Evolutionary conservation across 2,329 filamentous ascomycete species (phyloP).

Genomic region (Penicillium sp.): DNA sequence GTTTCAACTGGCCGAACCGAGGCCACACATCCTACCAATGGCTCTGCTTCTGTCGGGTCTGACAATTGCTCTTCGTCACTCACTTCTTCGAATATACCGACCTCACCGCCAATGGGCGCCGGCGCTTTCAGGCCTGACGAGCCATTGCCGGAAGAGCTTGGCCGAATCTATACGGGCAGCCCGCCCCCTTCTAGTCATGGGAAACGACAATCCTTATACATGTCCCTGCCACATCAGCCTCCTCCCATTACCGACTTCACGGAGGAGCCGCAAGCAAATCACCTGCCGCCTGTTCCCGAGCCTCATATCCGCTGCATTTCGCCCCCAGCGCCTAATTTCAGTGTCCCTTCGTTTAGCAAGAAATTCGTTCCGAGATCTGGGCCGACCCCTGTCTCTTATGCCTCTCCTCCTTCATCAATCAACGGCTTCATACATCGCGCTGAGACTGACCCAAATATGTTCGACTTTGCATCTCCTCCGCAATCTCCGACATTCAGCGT

Average conservation of each 20-base stretch:
- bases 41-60: constrained; percentile 4
- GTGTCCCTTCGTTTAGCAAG: constrained; percentile 42
- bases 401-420: constrained; percentile 17
- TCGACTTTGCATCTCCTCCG: constrained; percentile 30
- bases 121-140: constrained; percentile 15
- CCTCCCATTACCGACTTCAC: constrained; percentile 11
- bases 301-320: constrained; percentile 30
- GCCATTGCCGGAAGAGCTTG: constrained; percentile 11
- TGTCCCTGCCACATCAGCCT: constrained; percentile 5
- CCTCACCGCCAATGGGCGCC: constrained; percentile 15
- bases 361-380: constrained; percentile 31
- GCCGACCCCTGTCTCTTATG: constrained; percentile 11
- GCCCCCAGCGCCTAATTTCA: constrained; percentile 42
- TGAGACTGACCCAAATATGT: constrained; percentile 19
- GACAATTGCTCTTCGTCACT: constrained; percentile 19
- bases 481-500: constrained; percentile 33
- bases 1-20: constrained; percentile 30
- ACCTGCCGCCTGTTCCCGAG: constrained; percentile 27
- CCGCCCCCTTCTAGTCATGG: constrained; percentile 24
- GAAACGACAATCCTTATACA: constrained; percentile 29
- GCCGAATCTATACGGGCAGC: constrained; percentile 14
- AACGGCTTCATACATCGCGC: constrained; percentile 12
- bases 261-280: constrained; percentile 21
- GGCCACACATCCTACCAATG: constrained; percentile 14
- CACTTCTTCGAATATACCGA: constrained; percentile 15